phyloP scores from a whole-genome alignment of 1,139 yeast genomes.

The Candida tetrigidarum region DNA sequence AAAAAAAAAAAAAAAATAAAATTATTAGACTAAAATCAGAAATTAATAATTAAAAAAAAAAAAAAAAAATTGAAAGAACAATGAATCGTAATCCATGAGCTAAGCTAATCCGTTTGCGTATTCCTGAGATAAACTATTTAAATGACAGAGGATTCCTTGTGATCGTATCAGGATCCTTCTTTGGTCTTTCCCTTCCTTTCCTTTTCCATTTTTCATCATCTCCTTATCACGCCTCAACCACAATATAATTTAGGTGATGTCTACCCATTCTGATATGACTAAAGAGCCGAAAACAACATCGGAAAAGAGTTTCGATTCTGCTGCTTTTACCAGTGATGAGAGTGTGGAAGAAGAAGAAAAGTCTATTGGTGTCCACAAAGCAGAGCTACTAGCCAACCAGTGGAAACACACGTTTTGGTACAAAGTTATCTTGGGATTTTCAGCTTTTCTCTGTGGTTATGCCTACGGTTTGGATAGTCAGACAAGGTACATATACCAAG shows the following conservation, averaged over 20 bases:
- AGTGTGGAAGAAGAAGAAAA: slow-evolving; percentile 18
- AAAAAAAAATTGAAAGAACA: not conserved
- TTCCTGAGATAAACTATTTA: slow-evolving; percentile 4
- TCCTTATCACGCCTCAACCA: not conserved
- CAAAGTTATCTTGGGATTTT: slow-evolving; percentile 46
- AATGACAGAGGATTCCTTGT: not conserved
- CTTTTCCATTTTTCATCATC: not conserved
- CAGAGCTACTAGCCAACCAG: slow-evolving; percentile 37
- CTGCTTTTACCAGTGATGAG: not conserved
- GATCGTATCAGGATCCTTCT: not conserved
- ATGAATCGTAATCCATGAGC: too few relatives aligned
- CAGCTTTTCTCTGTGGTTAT: slow-evolving; percentile 63
- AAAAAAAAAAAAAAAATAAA: too few relatives aligned
- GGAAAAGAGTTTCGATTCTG: not conserved
- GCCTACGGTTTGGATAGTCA: slow-evolving; percentile 69
- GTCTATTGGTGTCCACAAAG: slow-evolving; percentile 36
- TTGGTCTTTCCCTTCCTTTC: not conserved
- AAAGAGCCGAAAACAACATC: slow-evolving; percentile 3
- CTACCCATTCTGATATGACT: not conserved
- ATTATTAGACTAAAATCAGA: too few relatives aligned
- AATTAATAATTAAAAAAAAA: not conserved
- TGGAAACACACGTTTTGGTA: slow-evolving; percentile 25
- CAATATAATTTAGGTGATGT: not conserved
- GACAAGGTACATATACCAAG: slow-evolving; percentile 52
- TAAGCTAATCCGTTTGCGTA: too few relatives aligned